Conservation (phyloP, 345 rosid genomes). For the Combretum micranthum region DNA sequence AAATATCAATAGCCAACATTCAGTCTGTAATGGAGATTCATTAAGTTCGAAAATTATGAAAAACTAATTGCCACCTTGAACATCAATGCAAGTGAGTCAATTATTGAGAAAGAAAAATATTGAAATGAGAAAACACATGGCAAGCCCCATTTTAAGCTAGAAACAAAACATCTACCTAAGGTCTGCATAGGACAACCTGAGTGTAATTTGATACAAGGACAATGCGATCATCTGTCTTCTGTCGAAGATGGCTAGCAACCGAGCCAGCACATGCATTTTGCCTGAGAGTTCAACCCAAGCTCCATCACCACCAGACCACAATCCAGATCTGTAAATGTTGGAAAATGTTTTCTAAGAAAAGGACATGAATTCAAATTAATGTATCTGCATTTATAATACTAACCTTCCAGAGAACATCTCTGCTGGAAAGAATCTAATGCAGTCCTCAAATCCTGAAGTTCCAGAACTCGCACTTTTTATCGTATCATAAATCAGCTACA, state of each 20-base stretch:
- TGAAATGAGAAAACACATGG: too few relatives aligned
- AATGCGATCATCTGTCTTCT: constrained; percentile 81
- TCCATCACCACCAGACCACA: constrained; percentile 94
- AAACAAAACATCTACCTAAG: constrained; percentile 1
- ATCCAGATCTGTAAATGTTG: constrained; percentile 61
- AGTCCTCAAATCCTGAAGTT: constrained; percentile 84
- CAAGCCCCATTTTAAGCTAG: too few relatives aligned
- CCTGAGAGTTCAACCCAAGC: constrained; percentile 98
- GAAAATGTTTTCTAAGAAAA: constrained; percentile 11
- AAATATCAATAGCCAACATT: too few relatives aligned
- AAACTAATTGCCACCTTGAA: too few relatives aligned
- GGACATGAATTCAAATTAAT: constrained; percentile 1
- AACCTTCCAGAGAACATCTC: constrained; percentile 97
- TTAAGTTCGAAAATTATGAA: too few relatives aligned
- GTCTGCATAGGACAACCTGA: constrained; percentile 42
- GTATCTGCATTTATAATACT: constrained; percentile 10
- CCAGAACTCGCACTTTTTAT: constrained; percentile 65
- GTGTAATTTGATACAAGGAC: constrained; percentile 98
- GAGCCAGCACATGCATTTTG: constrained; percentile 95
- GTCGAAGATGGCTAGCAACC: constrained; percentile 80
- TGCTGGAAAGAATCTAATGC: constrained; percentile 74
- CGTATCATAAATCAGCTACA: constrained; percentile 94
- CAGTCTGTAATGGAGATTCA: too few relatives aligned
- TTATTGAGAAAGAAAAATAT: too few relatives aligned
- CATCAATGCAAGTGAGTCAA: too few relatives aligned